These are phyloP conservation scores for Exophiala xenobiotica DNA, from an alignment of 2,329 filamentous ascomycete species.

Conservation along the genomic window DNA sequence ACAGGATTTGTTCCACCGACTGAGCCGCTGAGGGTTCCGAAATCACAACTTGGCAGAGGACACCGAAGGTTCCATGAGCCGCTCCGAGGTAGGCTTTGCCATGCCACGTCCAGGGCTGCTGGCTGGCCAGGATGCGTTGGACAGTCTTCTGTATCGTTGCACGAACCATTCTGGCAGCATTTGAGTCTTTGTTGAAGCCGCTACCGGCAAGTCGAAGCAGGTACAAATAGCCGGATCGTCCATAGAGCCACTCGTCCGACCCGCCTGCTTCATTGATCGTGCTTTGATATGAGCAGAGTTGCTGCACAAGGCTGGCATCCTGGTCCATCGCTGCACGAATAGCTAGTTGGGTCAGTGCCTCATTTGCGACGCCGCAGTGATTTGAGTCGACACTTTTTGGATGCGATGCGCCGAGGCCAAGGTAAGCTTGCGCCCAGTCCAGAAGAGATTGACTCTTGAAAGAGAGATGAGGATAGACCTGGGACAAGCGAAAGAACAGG, in stretches of 20 bases:
- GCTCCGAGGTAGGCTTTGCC: conserved; percentile 64
- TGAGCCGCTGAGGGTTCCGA: conserved; percentile 36
- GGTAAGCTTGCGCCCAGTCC: conserved; percentile 52
- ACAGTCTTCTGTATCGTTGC: conserved; percentile 58
- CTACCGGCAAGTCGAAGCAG: conserved; percentile 63
- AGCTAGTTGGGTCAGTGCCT: conserved; percentile 50
- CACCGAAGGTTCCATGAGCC: conserved; percentile 67
- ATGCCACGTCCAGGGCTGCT: conserved; percentile 63
- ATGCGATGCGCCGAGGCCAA: conserved; percentile 24
- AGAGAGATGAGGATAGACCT: conserved; percentile 44
- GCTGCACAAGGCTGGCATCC: conserved; percentile 43
- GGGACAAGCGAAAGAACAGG: conserved; percentile 53
- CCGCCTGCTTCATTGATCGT: conserved; percentile 38
- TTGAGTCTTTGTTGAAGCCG: conserved; percentile 52
- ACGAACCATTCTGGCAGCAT: conserved; percentile 52
- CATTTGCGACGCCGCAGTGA: conserved; percentile 53
- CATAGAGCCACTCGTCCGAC: conserved; percentile 65
- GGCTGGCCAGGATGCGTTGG: conserved; percentile 57
- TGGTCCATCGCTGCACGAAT: conserved; percentile 47
- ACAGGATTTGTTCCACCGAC: conserved; percentile 54
- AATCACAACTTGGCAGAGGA: conserved; percentile 67
- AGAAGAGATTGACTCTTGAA: conserved; percentile 45
- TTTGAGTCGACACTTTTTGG: conserved; percentile 38
- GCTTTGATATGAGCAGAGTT: conserved; percentile 27
- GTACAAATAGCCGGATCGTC: conserved; percentile 67